Evolutionary conservation across 1,139 yeast genomes (phyloP).

Genomic region (Blastobotrys ciferrii): DNA sequence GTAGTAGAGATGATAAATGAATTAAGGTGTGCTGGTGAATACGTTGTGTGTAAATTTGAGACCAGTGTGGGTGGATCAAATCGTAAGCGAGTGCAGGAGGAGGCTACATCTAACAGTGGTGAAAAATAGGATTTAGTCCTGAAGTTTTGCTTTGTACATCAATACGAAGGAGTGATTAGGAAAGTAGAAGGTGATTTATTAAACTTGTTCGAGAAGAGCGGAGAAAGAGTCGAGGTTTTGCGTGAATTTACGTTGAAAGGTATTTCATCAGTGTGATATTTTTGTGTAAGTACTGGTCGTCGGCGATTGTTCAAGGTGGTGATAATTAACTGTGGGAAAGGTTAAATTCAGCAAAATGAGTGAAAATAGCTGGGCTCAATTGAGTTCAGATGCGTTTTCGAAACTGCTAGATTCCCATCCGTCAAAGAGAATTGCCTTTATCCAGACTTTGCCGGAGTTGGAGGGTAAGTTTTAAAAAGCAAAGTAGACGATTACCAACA

Average conservation of each 20-base stretch:
- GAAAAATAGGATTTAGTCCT: not conserved
- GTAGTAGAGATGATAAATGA: too few species aligned
- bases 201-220: not conserved
- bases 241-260: not conserved
- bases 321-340: too few species aligned
- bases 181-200: too few species aligned
- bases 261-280: too few species aligned
- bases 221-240: not conserved
- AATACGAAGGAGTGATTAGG: not conserved
- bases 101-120: not conserved
- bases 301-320: too few species aligned
- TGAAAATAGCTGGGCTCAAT: conserved; percentile 13
- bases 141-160: not conserved
- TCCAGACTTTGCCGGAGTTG: conserved; percentile 11
- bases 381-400: conserved; percentile 10
- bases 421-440: conserved; percentile 9
- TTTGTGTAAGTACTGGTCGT: not conserved
- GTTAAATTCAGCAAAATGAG: not conserved
- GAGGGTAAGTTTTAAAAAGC: conserved; percentile 9
- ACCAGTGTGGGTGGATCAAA: not conserved
- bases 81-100: not conserved
- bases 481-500: not conserved
- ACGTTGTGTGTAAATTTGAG: conserved; percentile 1
- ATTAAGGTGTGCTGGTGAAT: too few species aligned
- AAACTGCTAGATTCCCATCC: conserved; percentile 10